These are phyloP conservation scores for Artomyces pyxidatus DNA, from an alignment of 768 basidiomycete genomes.

Conservation along the genomic window DNA sequence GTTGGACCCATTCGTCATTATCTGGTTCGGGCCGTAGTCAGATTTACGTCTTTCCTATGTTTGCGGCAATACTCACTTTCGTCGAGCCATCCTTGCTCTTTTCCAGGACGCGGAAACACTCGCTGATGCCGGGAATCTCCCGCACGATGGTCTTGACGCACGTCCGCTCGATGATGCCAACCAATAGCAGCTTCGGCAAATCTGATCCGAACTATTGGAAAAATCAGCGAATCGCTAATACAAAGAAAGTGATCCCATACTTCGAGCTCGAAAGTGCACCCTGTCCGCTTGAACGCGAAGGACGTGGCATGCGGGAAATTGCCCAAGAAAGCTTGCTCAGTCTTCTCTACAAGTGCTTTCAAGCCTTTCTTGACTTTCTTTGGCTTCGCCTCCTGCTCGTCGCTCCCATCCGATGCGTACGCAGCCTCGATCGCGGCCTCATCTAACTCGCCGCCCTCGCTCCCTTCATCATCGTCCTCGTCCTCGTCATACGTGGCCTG, in stretches of 20 bases:
- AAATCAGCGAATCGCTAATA: neutral
- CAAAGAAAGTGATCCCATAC: conserved; percentile 36
- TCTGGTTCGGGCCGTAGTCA: conserved; percentile 28
- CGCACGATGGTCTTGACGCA: conserved; percentile 82
- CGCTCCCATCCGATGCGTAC: conserved; percentile 36
- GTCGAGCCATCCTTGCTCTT: conserved; percentile 44
- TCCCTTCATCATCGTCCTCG: conserved; percentile 49
- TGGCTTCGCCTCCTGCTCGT: conserved; percentile 25
- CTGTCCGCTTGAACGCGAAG: conserved; percentile 60
- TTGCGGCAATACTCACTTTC: conserved; percentile 31
- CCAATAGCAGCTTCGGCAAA: conserved; percentile 88
- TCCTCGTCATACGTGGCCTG: conserved; percentile 73
- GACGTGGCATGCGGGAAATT: conserved; percentile 57
- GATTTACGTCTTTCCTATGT: neutral
- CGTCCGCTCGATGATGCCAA: conserved; percentile 85
- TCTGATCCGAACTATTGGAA: conserved; percentile 68
- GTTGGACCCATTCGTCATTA: conserved; percentile 91
- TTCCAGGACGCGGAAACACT: conserved; percentile 74
- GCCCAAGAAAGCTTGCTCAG: conserved; percentile 45
- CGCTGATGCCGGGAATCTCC: conserved; percentile 81
- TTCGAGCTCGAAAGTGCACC: conserved; percentile 77
- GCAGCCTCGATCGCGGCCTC: conserved; percentile 56
- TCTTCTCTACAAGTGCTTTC: conserved; percentile 33
- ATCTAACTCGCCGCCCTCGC: conserved; percentile 38
- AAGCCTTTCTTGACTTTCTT: conserved; percentile 21